phyloP scores from a whole-genome alignment of 2,329 filamentous ascomycete genomes.

The Leptographium procerum region DNA sequence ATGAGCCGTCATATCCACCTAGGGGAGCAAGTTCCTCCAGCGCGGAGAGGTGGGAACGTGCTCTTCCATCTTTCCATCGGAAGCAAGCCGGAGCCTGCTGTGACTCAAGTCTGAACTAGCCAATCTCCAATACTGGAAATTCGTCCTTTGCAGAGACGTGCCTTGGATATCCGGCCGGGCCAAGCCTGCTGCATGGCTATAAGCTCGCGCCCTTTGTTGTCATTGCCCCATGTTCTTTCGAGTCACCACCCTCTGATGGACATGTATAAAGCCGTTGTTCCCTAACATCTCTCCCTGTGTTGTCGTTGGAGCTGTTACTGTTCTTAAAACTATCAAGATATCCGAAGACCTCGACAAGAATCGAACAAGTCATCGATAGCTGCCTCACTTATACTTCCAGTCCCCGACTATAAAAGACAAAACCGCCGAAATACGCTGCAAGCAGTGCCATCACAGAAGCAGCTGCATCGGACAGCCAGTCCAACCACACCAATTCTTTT shows the following conservation, averaged over 20 bases:
- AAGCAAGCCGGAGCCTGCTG: background rate
- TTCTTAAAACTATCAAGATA: background rate
- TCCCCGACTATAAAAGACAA: no score
- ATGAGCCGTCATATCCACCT: no score
- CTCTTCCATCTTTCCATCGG: no score
- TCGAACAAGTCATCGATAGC: background rate
- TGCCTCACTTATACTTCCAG: background rate
- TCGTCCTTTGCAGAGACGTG: no score
- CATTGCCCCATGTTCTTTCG: background rate
- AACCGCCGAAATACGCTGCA: no score
- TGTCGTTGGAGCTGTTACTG: background rate
- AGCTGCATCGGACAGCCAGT: no score
- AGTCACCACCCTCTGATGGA: background rate
- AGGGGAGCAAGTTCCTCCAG: background rate
- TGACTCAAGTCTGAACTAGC: background rate
- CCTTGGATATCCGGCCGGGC: background rate
- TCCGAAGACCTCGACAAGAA: no score
- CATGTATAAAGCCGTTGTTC: background rate
- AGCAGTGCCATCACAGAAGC: no score
- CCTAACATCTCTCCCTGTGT: background rate
- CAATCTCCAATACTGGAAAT: no score
- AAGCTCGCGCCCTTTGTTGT: background rate
- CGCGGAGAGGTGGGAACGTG: background rate
- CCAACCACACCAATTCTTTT: no score
- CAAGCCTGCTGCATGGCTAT: no score